phyloP scores from a whole-genome alignment of 2,329 filamentous ascomycete species.

The Fusarium buxicola region DNA sequence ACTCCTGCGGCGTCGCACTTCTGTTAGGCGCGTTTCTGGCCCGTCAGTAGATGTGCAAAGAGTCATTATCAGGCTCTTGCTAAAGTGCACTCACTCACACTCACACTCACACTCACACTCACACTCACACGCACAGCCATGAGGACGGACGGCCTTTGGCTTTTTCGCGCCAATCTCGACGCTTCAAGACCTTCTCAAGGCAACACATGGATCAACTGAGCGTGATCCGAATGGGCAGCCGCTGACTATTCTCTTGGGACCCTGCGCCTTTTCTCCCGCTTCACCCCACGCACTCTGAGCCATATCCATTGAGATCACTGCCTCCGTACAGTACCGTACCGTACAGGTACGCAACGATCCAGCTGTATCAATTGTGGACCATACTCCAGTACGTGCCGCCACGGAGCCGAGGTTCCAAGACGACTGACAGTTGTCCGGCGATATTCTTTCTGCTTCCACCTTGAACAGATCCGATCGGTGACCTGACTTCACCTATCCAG shows the following conservation, averaged over 20 bases:
- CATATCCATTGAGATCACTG: constrained; percentile 6
- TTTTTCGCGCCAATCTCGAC: constrained; percentile 8
- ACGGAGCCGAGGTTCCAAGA: constrained; percentile 17
- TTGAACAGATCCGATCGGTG: constrained; percentile 15
- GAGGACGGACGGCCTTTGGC: not conserved
- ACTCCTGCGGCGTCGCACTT: constrained; percentile 5
- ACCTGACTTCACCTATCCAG: constrained; percentile 33
- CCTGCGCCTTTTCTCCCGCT: constrained; percentile 19
- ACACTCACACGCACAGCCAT: no score
- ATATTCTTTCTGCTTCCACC: constrained; percentile 5
- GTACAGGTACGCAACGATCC: constrained; percentile 8
- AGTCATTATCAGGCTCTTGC: constrained; percentile 22
- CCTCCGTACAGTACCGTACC: constrained; percentile 2
- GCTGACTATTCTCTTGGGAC: constrained; percentile 11
- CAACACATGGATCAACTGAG: constrained; percentile 25
- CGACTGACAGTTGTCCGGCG: constrained; percentile 7
- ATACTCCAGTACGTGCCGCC: constrained; percentile 18
- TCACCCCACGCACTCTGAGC: constrained; percentile 19
- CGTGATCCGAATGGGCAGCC: constrained; percentile 27
- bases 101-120: no score
- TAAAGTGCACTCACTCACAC: constrained; percentile 7
- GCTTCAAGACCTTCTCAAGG: constrained; percentile 9
- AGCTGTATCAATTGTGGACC: constrained; percentile 23
- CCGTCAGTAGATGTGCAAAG: constrained; percentile 20
- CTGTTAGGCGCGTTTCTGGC: constrained; percentile 13